These are phyloP conservation scores for Epichloe scottii DNA, from an alignment of 2,329 filamentous ascomycete species.

Conservation along the genomic window DNA sequence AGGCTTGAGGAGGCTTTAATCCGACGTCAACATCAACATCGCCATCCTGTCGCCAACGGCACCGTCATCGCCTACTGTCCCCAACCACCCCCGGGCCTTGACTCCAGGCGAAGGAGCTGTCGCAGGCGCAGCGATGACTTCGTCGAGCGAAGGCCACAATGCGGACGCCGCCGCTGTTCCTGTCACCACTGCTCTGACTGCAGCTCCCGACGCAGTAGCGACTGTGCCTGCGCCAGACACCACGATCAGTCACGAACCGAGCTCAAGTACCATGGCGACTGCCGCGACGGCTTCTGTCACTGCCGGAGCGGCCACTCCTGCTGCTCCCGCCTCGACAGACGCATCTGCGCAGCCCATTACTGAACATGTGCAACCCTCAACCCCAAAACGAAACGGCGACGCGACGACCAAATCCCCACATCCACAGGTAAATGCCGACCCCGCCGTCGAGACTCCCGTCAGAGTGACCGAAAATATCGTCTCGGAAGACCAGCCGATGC, in stretches of 20 bases:
- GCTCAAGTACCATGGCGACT: background rate
- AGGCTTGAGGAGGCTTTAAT: constrained; percentile 7
- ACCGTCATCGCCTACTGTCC: constrained; percentile 2
- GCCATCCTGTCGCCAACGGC: background rate
- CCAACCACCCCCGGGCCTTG: constrained; percentile 3
- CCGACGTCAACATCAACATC: constrained; percentile 2
- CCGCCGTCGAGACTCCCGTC: background rate
- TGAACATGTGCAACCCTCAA: constrained; percentile 6
- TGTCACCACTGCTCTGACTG: constrained; percentile 2
- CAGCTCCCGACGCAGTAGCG: constrained; percentile 6
- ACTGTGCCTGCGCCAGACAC: background rate
- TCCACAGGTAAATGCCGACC: background rate
- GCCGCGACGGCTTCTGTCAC: background rate
- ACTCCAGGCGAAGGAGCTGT: constrained; percentile 43
- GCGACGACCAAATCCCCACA: background rate
- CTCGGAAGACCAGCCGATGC: constrained; percentile 9
- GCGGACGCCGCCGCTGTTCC: constrained; percentile 3
- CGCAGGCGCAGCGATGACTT: constrained; percentile 46
- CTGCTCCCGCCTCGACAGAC: background rate
- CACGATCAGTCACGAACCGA: background rate
- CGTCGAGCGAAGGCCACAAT: constrained; percentile 34
- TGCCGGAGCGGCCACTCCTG: background rate
- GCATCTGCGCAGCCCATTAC: background rate
- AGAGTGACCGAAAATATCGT: background rate
- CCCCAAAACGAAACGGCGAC: constrained; percentile 2